Evolutionary conservation across 2,329 filamentous ascomycete species (phyloP).

Genomic region (Ophiocordyceps camponoti-leonardi): DNA sequence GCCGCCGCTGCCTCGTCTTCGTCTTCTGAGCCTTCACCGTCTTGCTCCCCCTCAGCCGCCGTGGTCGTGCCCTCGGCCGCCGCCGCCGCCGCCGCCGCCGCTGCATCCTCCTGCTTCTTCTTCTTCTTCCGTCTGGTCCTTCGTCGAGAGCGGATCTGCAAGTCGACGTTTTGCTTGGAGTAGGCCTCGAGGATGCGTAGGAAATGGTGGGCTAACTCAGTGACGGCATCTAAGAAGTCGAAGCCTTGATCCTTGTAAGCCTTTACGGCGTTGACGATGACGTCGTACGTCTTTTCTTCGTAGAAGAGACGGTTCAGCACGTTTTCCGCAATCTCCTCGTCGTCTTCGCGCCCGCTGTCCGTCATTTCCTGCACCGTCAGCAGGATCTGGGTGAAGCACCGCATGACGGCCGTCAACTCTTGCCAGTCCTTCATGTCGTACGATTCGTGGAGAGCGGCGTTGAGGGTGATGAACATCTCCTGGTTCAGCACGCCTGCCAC

Average conservation of each 20-base stretch:
- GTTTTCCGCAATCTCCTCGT: slow-evolving; percentile 95
- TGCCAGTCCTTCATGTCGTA: slow-evolving; percentile 76
- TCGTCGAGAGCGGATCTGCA: slow-evolving; percentile 76
- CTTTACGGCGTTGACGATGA: slow-evolving; percentile 61
- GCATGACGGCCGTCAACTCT: slow-evolving; percentile 74
- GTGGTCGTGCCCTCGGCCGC: too few species aligned
- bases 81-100: slow-evolving; percentile 23
- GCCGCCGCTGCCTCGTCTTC: slow-evolving; percentile 56
- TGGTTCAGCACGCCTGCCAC: slow-evolving; percentile 85
- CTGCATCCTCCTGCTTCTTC: slow-evolving; percentile 33
- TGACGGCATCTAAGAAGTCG: slow-evolving; percentile 80
- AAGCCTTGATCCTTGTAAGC: slow-evolving; percentile 91
- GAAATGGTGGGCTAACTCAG: slow-evolving; percentile 82
- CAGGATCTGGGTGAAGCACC: slow-evolving; percentile 87
- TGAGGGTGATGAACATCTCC: slow-evolving; percentile 82
- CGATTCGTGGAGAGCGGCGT: slow-evolving; percentile 61
- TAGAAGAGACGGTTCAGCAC: slow-evolving; percentile 97
- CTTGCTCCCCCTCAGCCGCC: too few species aligned
- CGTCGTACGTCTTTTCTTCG: slow-evolving; percentile 85
- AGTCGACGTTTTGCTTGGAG: slow-evolving; percentile 83
- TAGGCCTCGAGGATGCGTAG: slow-evolving; percentile 82
- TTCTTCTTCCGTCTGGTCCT: slow-evolving; percentile 55
- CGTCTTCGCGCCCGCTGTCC: slow-evolving; percentile 69
- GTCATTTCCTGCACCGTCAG: slow-evolving; percentile 88
- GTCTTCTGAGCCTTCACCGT: slow-evolving; percentile 12